Evolutionary conservation across 2,329 filamentous ascomycete genomes (phyloP).

Genomic region (Botryotinia globosa): DNA sequence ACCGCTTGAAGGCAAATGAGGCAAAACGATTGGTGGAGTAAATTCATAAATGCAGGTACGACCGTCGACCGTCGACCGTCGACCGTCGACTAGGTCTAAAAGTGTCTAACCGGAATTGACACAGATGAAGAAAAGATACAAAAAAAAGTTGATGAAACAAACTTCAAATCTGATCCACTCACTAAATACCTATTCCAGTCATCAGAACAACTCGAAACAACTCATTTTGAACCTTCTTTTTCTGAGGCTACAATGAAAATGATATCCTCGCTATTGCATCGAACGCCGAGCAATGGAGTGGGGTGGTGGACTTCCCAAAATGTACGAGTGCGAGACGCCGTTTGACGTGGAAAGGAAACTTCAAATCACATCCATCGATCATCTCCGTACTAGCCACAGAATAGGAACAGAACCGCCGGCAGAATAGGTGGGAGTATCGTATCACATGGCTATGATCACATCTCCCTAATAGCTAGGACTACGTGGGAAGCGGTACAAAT

Average conservation of each 20-base stretch:
- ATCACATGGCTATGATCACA: not conserved
- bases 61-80: not conserved
- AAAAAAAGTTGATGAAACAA: slow-evolving; percentile 10
- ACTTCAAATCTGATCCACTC: slow-evolving; percentile 12
- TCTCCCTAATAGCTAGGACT: not conserved
- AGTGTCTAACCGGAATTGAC: not conserved
- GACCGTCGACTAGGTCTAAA: not conserved
- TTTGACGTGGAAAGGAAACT: slow-evolving; percentile 6
- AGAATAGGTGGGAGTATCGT: not conserved
- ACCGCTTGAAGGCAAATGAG: not conserved
- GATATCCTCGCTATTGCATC: not conserved
- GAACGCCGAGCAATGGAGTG: not conserved
- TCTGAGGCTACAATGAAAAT: not conserved
- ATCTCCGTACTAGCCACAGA: not conserved
- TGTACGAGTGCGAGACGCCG: slow-evolving; percentile 11
- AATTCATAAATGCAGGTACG: slow-evolving; percentile 21
- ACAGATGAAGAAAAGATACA: not conserved
- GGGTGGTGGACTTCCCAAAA: not conserved
- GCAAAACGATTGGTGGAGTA: slow-evolving; percentile 17
- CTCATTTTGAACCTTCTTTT: not conserved
- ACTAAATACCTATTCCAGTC: not conserved
- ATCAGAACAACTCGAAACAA: not conserved
- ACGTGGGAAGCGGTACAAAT: not conserved
- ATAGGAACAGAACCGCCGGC: not conserved
- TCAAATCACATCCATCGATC: not conserved